Conservation (phyloP, 129 eudicot species). For the Chrysanthemum makinoi region DNA sequence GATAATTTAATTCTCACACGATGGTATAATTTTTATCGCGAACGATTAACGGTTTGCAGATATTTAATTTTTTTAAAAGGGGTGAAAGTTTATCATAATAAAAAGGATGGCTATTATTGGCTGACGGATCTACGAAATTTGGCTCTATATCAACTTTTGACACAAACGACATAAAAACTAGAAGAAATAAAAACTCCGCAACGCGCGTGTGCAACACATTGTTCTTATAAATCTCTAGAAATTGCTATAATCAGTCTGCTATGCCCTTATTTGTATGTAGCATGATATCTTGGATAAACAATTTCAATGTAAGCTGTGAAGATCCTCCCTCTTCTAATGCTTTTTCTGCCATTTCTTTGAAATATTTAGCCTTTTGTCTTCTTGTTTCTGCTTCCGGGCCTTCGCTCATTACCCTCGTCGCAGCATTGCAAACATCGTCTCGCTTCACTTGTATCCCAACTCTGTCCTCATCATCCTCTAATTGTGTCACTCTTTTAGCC, state of each 20-base stretch:
- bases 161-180: too few species aligned
- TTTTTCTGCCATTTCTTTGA: slow-evolving; percentile 26
- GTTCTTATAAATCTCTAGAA: slow-evolving; percentile 5
- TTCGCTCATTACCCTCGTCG: slow-evolving; percentile 25
- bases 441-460: slow-evolving; percentile 23
- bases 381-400: slow-evolving; percentile 29
- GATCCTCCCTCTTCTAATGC: slow-evolving; percentile 36
- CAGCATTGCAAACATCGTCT: slow-evolving; percentile 31
- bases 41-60: too few species aligned
- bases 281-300: slow-evolving; percentile 32
- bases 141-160: too few species aligned
- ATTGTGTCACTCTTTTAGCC: slow-evolving; percentile 16
- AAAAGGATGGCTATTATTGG: too few species aligned
- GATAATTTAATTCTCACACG: too few species aligned
- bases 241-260: slow-evolving; percentile 19
- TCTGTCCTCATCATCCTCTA: slow-evolving; percentile 27
- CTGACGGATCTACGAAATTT: too few species aligned
- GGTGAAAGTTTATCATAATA: too few species aligned
- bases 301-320: slow-evolving; percentile 19
- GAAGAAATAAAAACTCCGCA: too few species aligned
- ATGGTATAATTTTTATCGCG: too few species aligned
- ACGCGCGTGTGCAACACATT: too few species aligned
- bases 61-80: too few species aligned
- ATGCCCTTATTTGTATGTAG: slow-evolving; percentile 26
- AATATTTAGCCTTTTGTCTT: slow-evolving; percentile 23